phyloP scores from a whole-genome alignment of 192 early-diverging fungal species.

The Geosiphon pyriformis region DNA sequence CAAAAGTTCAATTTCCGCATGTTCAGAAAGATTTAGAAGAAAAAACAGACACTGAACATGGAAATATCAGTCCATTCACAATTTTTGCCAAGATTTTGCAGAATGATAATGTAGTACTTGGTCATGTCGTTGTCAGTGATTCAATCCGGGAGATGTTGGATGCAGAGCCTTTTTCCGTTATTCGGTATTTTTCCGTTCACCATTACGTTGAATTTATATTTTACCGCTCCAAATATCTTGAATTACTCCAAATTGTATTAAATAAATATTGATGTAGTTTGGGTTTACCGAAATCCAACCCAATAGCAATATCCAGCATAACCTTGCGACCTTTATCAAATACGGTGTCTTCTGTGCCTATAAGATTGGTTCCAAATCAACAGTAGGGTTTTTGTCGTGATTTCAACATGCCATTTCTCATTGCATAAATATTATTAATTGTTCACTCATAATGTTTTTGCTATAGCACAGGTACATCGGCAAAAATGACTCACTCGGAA shows the following conservation, averaged over 20 bases:
- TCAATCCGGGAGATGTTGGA: constrained; percentile 39
- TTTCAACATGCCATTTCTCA: too few relatives aligned
- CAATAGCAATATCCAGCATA: constrained; percentile 25
- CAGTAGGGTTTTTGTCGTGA: constrained; percentile 28
- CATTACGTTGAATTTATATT: background rate
- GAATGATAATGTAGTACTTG: constrained; percentile 29
- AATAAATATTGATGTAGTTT: constrained; percentile 22
- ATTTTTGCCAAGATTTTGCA: constrained; percentile 35
- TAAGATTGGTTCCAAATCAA: constrained; percentile 33
- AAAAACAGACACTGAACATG: constrained; percentile 28
- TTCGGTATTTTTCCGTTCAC: constrained; percentile 31
- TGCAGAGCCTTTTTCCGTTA: constrained; percentile 42
- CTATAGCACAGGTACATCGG: constrained; percentile 10
- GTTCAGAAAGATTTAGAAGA: constrained; percentile 35
- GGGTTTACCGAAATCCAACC: constrained; percentile 19
- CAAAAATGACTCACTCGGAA: constrained; percentile 4
- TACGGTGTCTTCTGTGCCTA: constrained; percentile 20
- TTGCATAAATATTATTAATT: too few relatives aligned
- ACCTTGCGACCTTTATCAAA: constrained; percentile 29
- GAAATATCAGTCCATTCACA: constrained; percentile 18
- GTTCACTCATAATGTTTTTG: too few relatives aligned
- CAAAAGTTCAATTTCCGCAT: constrained; percentile 41
- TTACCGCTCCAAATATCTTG: background rate
- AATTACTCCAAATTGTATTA: background rate
- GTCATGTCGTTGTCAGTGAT: constrained; percentile 43